phyloP scores from a whole-genome alignment of 495 filamentous ascomycete genomes.

The Barbatosphaeria neglecta region DNA sequence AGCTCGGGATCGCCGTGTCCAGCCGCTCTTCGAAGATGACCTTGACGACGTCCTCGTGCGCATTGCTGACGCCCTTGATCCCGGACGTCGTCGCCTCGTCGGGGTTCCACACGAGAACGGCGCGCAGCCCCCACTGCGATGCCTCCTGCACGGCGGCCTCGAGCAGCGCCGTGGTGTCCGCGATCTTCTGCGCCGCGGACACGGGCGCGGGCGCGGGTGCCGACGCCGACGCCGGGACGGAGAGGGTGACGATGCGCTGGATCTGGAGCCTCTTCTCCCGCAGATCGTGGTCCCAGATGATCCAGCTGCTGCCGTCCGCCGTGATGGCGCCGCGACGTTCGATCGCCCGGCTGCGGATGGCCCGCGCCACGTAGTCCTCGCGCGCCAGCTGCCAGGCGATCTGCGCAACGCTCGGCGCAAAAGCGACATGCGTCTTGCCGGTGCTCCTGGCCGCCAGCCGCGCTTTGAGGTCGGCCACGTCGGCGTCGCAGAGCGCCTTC shows the following conservation, averaged over 20 bases:
- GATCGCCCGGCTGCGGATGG: conserved; percentile 60
- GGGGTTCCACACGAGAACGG: conserved; percentile 38
- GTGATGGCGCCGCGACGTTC: conserved; percentile 58
- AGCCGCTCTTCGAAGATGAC: conserved; percentile 29
- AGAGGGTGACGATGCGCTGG: conserved; percentile 61
- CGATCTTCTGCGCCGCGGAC: conserved; percentile 27
- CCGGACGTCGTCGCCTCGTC: conserved; percentile 11
- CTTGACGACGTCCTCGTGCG: conserved; percentile 21
- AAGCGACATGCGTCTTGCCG: conserved; percentile 43
- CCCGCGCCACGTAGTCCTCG: conserved; percentile 58
- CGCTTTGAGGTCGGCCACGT: conserved; percentile 34
- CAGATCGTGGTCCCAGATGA: conserved; percentile 42
- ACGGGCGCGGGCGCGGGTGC: conserved; percentile 40
- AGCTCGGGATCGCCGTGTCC: conserved; percentile 28
- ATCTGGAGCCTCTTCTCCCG: conserved; percentile 60
- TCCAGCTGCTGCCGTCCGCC: conserved; percentile 50
- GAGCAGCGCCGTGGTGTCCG: conserved; percentile 43
- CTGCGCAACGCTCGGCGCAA: conserved; percentile 58
- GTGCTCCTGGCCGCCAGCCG: conserved; percentile 8
- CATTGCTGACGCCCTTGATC: conserved; percentile 25
- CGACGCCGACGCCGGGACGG: too few species aligned
- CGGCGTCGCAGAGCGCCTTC: conserved; percentile 38
- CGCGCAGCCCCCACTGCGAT: conserved; percentile 20
- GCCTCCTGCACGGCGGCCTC: conserved; percentile 28
- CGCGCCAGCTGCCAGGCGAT: conserved; percentile 74